Evolutionary conservation across 768 basidiomycete species (phyloP).

Genomic region (Auriscalpium orientale): DNA sequence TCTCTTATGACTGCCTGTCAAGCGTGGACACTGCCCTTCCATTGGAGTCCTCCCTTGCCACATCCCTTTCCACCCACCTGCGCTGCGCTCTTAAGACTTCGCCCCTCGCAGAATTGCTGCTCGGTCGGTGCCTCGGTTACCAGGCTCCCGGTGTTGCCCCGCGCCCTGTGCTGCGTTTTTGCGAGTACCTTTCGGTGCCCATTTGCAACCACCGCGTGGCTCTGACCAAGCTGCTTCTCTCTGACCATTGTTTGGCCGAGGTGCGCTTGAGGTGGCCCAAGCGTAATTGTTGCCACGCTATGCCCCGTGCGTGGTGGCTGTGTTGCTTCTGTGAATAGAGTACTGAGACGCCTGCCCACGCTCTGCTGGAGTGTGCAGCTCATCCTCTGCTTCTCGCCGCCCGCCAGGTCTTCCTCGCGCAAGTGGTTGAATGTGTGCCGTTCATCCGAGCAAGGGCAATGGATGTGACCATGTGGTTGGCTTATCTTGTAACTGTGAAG

Average conservation of each 20-base stretch:
- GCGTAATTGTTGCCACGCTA: not conserved
- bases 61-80: too few species aligned
- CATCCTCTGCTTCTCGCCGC: not conserved
- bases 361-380: not conserved
- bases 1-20: too few species aligned
- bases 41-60: too few species aligned
- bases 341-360: not conserved
- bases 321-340: not conserved
- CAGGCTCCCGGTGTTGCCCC: too few species aligned
- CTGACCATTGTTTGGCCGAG: not conserved
- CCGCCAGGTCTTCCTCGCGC: not conserved
- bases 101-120: too few species aligned
- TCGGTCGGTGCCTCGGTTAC: too few species aligned
- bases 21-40: too few species aligned
- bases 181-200: not conserved
- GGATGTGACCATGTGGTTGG: not conserved
- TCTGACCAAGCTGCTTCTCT: not conserved
- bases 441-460: not conserved
- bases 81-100: too few species aligned
- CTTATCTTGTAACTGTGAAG: not conserved
- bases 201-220: not conserved
- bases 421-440: not conserved
- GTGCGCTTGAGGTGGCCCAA: not conserved
- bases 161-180: not conserved
- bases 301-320: not conserved